Base-by-base conservation (phyloP, 305 asterid genomes). In the Solanum hybrid region DNA sequence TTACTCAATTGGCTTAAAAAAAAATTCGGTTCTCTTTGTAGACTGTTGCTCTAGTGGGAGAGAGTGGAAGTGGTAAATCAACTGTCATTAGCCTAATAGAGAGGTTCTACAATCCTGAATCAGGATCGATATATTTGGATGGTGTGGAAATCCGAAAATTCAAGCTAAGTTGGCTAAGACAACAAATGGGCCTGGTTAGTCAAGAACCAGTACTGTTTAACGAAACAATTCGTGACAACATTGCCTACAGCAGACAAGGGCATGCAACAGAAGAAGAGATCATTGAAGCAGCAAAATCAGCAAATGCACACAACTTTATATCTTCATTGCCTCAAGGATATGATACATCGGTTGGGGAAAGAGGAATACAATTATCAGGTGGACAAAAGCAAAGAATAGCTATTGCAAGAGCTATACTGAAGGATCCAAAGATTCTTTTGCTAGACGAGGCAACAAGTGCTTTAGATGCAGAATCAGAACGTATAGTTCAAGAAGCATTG, bases 11-110 rank as follows among this genome's bases (percentile, higher is more conserved):
- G 87, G 51, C 31, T 10, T 92, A 73, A 73, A 51, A 32, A 32
- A 32, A 32, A 32, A 9, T 38, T 9, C 2, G 29, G 11, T 3
- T 89, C 56, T 51, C 66, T 90, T 90, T 88, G 37, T 92, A 94
- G 95, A 93, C 95, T n/a, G 93, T 93, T 81, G 95, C 97, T 85
- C 93, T 95, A 13, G 98, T 95, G 32, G 99, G 98, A 88, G 98
- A 95, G 91, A 96, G 97, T 85, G 98, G 98, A 2, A 94, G 99
- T 22, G 98, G 98, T 10, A 96, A 95, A 90, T 96, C 98, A 71
- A 95, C 98, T 0, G 96, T 95, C 17, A 95, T 96, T 32, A 91
- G 94, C 86, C 92, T 95, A 4, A 92, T 96, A 69, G 97, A 95
- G 87, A 90, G 99, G 80, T 96, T 96, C 88, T 95, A 96, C 89